These are phyloP conservation scores for Coemansia asiatica DNA, from an alignment of 192 early-diverging fungal genomes.

Conservation along the genomic window DNA sequence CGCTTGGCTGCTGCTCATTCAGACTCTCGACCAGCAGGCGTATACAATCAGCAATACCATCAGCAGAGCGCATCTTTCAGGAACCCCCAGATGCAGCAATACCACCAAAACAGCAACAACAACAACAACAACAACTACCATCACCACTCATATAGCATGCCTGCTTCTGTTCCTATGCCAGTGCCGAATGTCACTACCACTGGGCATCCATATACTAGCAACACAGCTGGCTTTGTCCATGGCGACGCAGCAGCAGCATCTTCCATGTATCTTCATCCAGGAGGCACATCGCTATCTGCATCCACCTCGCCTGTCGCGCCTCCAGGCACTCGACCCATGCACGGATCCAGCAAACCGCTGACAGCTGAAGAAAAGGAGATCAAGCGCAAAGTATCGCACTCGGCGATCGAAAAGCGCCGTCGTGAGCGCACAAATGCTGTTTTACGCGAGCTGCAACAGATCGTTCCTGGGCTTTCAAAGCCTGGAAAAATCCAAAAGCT, in stretches of 20 bases:
- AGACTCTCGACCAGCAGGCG: not conserved
- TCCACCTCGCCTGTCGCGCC: conserved; percentile 6
- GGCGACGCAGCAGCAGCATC: not conserved
- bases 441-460: conserved; percentile 71
- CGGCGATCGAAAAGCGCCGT: conserved; percentile 82
- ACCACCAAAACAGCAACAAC: not conserved
- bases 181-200: not conserved
- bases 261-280: not conserved
- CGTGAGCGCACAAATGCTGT: conserved; percentile 88
- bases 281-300: not conserved
- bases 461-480: conserved; percentile 65
- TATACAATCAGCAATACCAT: not conserved
- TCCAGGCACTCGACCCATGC: not conserved
- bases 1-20: not conserved
- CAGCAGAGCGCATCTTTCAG: not conserved
- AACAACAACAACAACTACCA: not conserved
- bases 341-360: conserved; percentile 14
- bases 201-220: not conserved
- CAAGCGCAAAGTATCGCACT: conserved; percentile 82
- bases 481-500: conserved; percentile 55
- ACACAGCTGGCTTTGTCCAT: not conserved
- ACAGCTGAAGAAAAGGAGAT: conserved; percentile 63
- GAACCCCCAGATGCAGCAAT: not conserved
- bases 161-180: not conserved
- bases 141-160: not conserved